A percentile compares a stretch with the other conserved stretches of the same genome.
Conservation (phyloP, 2,329 filamentous ascomycete genomes). For the Raffaelea ambrosiae region DNA sequence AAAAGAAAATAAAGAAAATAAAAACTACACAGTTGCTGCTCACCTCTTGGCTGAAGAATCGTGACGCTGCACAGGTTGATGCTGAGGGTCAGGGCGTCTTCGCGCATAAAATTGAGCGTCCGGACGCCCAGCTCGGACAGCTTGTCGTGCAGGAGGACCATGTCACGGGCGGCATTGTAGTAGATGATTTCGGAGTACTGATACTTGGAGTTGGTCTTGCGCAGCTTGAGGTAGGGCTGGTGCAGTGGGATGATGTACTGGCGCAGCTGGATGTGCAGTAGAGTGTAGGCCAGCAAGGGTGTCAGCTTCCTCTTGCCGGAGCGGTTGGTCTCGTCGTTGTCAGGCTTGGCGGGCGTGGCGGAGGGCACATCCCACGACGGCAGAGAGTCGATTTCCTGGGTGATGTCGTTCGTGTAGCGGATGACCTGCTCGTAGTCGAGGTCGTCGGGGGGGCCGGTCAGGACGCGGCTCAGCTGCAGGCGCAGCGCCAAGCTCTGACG, state of each 20-base stretch:
- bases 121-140: conserved; percentile 50
- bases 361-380: conserved; percentile 43
- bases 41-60: conserved; percentile 46
- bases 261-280: conserved; percentile 51
- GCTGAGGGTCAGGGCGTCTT: conserved; percentile 50
- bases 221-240: conserved; percentile 51
- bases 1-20: not conserved
- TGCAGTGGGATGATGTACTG: conserved; percentile 56
- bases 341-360: not conserved
- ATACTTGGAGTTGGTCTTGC: conserved; percentile 51
- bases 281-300: conserved; percentile 49
- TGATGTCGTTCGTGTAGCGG: conserved; percentile 52
- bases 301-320: conserved; percentile 34
- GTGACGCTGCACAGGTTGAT: conserved; percentile 55
- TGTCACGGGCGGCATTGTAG: conserved; percentile 53
- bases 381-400: conserved; percentile 50
- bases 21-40: too few species aligned
- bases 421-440: conserved; percentile 55
- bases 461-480: conserved; percentile 46
- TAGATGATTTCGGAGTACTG: conserved; percentile 56
- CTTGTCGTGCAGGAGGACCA: conserved; percentile 53
- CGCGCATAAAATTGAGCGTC: conserved; percentile 50
- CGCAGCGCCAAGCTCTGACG: conserved; percentile 48
- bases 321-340: conserved; percentile 25
- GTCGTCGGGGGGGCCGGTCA: conserved; percentile 45